A percentile compares a stretch with the other conserved stretches of the same genome.
These are phyloP conservation scores for Annona squamosa DNA, from an alignment of 164 flowering plant species.

Conservation along the genomic window DNA sequence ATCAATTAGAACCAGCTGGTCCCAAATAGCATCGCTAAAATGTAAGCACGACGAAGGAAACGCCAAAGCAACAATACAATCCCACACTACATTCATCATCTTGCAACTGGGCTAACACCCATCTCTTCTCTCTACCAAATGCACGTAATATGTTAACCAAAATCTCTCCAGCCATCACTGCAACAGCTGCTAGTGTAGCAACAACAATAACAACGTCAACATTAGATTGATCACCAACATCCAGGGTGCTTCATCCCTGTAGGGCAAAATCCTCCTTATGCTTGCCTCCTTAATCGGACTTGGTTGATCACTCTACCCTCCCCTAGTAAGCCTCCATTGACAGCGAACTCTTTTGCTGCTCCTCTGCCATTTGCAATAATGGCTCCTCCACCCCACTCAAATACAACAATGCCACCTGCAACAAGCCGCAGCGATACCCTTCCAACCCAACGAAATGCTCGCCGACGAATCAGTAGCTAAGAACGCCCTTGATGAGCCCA, in stretches of 20 bases:
- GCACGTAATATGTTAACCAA: constrained; percentile 35
- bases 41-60: constrained; percentile 17
- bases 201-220: constrained; percentile 24
- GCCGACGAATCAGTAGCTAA: too few relatives aligned
- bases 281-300: constrained; percentile 40
- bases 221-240: constrained; percentile 46
- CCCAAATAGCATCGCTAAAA: too few relatives aligned
- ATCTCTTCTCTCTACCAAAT: constrained; percentile 54
- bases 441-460: too few relatives aligned
- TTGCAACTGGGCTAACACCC: constrained; percentile 44
- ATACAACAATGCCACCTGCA: constrained; percentile 27
- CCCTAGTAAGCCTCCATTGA: constrained; percentile 48
- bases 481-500: too few relatives aligned
- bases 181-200: constrained; percentile 12
- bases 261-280: constrained; percentile 56
- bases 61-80: constrained; percentile 56
- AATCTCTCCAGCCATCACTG: constrained; percentile 30
- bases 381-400: not conserved
- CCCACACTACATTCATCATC: constrained; percentile 61
- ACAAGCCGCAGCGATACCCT: constrained; percentile 50
- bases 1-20: too few relatives aligned
- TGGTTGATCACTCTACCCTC: constrained; percentile 29
- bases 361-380: constrained; percentile 30
- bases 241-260: constrained; percentile 54
- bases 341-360: constrained; percentile 32